A percentile compares a stretch with the other conserved stretches of the same genome.
Conservation (phyloP, 441 rosid genomes). For the Erodium texanum region DNA sequence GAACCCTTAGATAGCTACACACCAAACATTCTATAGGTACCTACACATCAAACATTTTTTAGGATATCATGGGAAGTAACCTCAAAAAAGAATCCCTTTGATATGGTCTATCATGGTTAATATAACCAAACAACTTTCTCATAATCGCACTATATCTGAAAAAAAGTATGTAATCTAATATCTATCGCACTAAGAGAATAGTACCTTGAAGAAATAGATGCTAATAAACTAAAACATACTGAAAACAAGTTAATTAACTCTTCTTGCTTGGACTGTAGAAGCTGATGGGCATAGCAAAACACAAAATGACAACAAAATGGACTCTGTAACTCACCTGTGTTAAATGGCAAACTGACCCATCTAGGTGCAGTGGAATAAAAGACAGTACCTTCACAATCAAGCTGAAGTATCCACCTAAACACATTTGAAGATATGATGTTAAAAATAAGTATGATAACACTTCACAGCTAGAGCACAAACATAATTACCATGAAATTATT, state of each 20-base stretch:
- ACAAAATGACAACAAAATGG: neutral
- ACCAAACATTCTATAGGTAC: slow-evolving; percentile 4
- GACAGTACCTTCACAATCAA: slow-evolving; percentile 72
- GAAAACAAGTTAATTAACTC: neutral
- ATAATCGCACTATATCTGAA: neutral
- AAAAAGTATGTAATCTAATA: neutral
- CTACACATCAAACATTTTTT: slow-evolving; percentile 3
- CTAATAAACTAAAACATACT: slow-evolving; percentile 5
- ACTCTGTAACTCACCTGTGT: slow-evolving; percentile 27
- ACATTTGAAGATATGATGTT: neutral
- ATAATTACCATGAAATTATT: slow-evolving; percentile 65
- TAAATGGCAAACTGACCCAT: slow-evolving; percentile 51
- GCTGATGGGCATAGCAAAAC: neutral
- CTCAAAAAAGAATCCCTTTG: neutral
- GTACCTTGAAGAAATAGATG: neutral
- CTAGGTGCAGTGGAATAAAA: slow-evolving; percentile 83
- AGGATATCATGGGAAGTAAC: slow-evolving; percentile 9
- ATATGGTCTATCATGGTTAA: neutral
- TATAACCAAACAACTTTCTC: neutral
- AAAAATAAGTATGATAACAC: neutral
- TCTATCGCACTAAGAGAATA: neutral
- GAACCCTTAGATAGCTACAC: slow-evolving; percentile 4
- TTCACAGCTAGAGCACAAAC: slow-evolving; percentile 3
- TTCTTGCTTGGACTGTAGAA: neutral
- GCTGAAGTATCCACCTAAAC: slow-evolving; percentile 93